Evolutionary conservation across 768 basidiomycete species (phyloP).

Genomic region (Agrocybe praecox): DNA sequence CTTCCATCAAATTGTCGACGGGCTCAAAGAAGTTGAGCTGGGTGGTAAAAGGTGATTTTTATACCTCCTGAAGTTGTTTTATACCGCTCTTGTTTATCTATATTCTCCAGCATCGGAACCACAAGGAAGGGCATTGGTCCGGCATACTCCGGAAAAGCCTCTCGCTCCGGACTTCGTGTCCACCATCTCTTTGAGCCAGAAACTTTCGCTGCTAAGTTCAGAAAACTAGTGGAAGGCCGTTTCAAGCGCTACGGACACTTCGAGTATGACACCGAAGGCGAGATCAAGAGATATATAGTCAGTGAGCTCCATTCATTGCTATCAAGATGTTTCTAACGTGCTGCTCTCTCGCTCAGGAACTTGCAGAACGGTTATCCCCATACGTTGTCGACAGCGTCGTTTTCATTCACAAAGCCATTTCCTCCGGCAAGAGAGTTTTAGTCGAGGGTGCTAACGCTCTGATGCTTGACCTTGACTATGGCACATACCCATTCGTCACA

Average conservation of each 20-base stretch:
- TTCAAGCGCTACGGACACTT: constrained; percentile 98
- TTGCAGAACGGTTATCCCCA: constrained; percentile 84
- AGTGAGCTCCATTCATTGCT: no score
- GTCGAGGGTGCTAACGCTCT: constrained; percentile 98
- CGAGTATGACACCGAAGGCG: constrained; percentile 97
- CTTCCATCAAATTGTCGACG: constrained; percentile 99
- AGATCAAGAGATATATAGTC: constrained; percentile 92
- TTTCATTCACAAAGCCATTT: constrained; percentile 82
- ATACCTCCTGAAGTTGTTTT: constrained; percentile 1
- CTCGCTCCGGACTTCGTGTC: constrained; percentile 91
- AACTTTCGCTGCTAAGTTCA: constrained; percentile 88
- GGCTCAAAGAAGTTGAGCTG: constrained; percentile 95
- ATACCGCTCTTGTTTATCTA: not conserved
- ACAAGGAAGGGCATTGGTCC: constrained; percentile 99
- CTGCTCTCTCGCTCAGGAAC: constrained; percentile 44
- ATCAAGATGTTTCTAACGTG: not conserved
- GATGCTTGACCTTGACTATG: constrained; percentile 98
- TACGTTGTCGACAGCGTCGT: constrained; percentile 88
- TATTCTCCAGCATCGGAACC: constrained; percentile 79
- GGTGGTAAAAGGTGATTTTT: constrained; percentile 74
- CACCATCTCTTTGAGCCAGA: constrained; percentile 93
- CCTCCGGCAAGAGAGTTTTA: constrained; percentile 75
- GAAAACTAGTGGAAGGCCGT: constrained; percentile 92
- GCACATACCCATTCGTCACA: constrained; percentile 98
- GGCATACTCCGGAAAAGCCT: constrained; percentile 97